phyloP scores from a whole-genome alignment of 1,284 basidiomycete species.

The Agaricales sp. region DNA sequence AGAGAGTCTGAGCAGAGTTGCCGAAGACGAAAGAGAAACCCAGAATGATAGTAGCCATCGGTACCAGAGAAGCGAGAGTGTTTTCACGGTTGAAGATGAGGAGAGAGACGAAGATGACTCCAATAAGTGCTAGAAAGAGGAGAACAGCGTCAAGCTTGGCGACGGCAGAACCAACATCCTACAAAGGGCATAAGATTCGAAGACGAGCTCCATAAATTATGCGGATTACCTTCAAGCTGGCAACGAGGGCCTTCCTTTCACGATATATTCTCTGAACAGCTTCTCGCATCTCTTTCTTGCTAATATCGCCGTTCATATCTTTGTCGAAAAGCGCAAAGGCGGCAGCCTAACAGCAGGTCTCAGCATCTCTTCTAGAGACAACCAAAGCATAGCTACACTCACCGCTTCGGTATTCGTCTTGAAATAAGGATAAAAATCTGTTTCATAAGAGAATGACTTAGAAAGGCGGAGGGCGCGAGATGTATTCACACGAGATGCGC shows the following conservation, averaged over 20 bases:
- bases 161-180: slow-evolving; percentile 66
- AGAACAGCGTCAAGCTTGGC: slow-evolving; percentile 71
- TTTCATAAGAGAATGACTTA: slow-evolving; percentile 8
- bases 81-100: slow-evolving; percentile 69
- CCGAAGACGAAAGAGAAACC: slow-evolving; percentile 80
- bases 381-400: no score
- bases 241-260: slow-evolving; percentile 65
- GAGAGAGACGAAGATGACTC: slow-evolving; percentile 64
- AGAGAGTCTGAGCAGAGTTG: slow-evolving; percentile 73
- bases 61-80: slow-evolving; percentile 71
- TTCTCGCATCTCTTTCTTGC: slow-evolving; percentile 75
- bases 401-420: slow-evolving; percentile 61
- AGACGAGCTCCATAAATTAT: neutral
- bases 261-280: slow-evolving; percentile 76
- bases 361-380: no score
- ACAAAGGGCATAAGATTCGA: slow-evolving; percentile 8
- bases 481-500: slow-evolving; percentile 12
- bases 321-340: slow-evolving; percentile 77
- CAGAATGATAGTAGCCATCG: slow-evolving; percentile 71
- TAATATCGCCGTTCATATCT: slow-evolving; percentile 77
- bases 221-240: slow-evolving; percentile 52
- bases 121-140: slow-evolving; percentile 46
- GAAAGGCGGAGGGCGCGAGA: no score
- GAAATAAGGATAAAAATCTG: slow-evolving; percentile 75
- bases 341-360: slow-evolving; percentile 38